Evolutionary conservation across 345 rosid genomes (phyloP).

Genomic region (sweet orange (Citrus sinensis)): DVS_A1.0 CM039162.1:26351501-26352000

Average conservation of each 20-base stretch:
- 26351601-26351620: constrained; percentile 88
- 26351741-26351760: not conserved
- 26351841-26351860: not conserved
- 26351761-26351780: not conserved
- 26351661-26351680: not conserved
- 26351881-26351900: not conserved
- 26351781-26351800: not conserved
- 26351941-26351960: not conserved
- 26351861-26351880: not conserved
- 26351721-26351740: not conserved
- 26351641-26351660: not conserved
- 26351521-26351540: constrained; percentile 86
- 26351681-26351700: not conserved
- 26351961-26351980: not conserved
- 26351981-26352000: not conserved
- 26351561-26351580: constrained; percentile 71
- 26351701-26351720: not conserved
- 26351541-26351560: constrained; percentile 83
- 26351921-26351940: not conserved
- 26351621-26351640: constrained; percentile 67
- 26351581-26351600: constrained; percentile 83
- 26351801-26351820: not conserved
- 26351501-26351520: constrained; percentile 80
- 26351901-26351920: not conserved
- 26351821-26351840: not conserved